Evolutionary conservation across 1,139 yeast genomes (phyloP).

Genomic region (Hemisphaericaspora xylanilytica): DNA sequence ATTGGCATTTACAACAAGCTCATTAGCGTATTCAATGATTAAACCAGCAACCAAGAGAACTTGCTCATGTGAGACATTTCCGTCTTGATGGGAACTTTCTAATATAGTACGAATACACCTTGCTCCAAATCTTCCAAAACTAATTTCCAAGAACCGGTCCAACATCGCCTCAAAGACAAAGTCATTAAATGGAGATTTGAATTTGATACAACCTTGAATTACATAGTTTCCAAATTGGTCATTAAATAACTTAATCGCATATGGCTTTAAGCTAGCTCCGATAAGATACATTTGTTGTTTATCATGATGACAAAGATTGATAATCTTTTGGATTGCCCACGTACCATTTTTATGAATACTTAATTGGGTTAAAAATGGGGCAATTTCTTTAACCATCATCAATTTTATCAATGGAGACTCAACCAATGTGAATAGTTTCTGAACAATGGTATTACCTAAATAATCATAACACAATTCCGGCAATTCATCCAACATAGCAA

Average conservation of each 20-base stretch:
- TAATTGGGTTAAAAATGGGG: slow-evolving; percentile 83
- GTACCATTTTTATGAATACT: slow-evolving; percentile 98
- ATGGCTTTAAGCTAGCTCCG: slow-evolving; percentile 71
- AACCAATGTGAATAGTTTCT: slow-evolving; percentile 75
- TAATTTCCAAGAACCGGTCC: slow-evolving; percentile 75
- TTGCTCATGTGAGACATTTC: slow-evolving; percentile 54
- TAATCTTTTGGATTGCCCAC: slow-evolving; percentile 98
- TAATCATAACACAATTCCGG: slow-evolving; percentile 93
- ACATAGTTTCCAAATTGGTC: slow-evolving; percentile 98
- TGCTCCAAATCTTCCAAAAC: slow-evolving; percentile 91
- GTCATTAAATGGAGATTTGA: slow-evolving; percentile 84
- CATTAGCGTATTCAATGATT: slow-evolving; percentile 75
- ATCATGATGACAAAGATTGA: slow-evolving; percentile 64
- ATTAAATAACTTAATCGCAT: slow-evolving; percentile 79
- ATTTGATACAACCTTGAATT: slow-evolving; percentile 87
- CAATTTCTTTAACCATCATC: slow-evolving; percentile 74
- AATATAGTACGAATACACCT: slow-evolving; percentile 91
- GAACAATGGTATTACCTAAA: slow-evolving; percentile 93
- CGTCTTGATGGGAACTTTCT: slow-evolving; percentile 47
- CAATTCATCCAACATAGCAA: slow-evolving; percentile 83
- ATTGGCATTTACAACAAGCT: slow-evolving; percentile 77
- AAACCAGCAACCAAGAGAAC: slow-evolving; percentile 74
- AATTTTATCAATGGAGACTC: slow-evolving; percentile 68
- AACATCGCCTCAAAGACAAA: slow-evolving; percentile 85
- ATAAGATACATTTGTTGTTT: slow-evolving; percentile 68